A percentile compares a stretch with the other conserved stretches of the same genome.
These are phyloP conservation scores for Meyerozyma guilliermondii DNA, from an alignment of 1,139 yeast species.

Conservation along the genomic window DNA sequence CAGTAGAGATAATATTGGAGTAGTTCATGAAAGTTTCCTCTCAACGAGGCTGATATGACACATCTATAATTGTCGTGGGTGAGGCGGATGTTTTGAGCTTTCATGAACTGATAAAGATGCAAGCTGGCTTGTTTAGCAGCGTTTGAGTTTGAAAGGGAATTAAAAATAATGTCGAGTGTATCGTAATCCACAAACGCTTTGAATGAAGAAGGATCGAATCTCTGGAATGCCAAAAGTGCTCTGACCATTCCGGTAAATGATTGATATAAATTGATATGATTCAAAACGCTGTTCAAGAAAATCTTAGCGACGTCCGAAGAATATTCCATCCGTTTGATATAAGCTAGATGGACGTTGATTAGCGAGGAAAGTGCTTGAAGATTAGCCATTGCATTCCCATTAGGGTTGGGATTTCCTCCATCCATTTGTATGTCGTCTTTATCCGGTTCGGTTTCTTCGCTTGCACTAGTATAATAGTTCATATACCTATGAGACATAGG, in stretches of 20 bases:
- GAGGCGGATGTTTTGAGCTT: slow-evolving; percentile 7
- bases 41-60: slow-evolving; percentile 23
- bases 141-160: slow-evolving; percentile 24
- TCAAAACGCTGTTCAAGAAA: slow-evolving; percentile 34
- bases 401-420: neutral
- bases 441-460: neutral
- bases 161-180: slow-evolving; percentile 28
- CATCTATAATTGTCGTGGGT: slow-evolving; percentile 15
- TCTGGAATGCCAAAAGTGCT: slow-evolving; percentile 18
- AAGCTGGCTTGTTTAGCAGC: slow-evolving; percentile 26
- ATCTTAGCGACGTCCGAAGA: slow-evolving; percentile 19
- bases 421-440: neutral
- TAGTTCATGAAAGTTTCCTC: slow-evolving; percentile 18
- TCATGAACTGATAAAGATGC: slow-evolving; percentile 19
- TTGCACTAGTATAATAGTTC: slow-evolving; percentile 14
- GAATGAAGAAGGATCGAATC: slow-evolving; percentile 13
- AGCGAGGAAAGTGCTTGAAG: slow-evolving; percentile 19
- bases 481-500: slow-evolving; percentile 28
- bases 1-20: slow-evolving; percentile 24
- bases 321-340: slow-evolving; percentile 15
- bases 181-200: slow-evolving; percentile 23
- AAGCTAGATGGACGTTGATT: slow-evolving; percentile 20
- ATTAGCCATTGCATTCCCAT: slow-evolving; percentile 33
- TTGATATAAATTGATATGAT: slow-evolving; percentile 32
- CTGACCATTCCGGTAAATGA: slow-evolving; percentile 29